Base-by-base conservation (phyloP, 306 rosid species). In the Mucuna pruriens region DNA sequence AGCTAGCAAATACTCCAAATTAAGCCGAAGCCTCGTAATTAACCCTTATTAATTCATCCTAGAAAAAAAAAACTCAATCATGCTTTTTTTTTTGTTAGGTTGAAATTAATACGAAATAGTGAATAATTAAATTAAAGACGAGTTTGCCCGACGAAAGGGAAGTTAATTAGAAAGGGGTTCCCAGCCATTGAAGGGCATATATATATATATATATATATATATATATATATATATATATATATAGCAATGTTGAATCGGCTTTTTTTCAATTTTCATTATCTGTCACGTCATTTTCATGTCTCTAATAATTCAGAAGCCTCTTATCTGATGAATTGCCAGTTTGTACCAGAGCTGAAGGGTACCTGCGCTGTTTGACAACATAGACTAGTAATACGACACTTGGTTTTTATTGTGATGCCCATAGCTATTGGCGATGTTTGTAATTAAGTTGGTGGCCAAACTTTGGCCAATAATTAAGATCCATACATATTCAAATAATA, bases 261-360 rank as follows among this genome's bases (percentile, higher is more conserved):
- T 55, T 79, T 42, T 72, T 49, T 54, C 17, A 62, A 40, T 51
- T 62, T 71, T 42, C 77, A 74, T 67, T 65, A 58, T 11, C 61
- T 74, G 84, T 79, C 81, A 58, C 9, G 87, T 84, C 87, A 20
- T 84, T 73, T 79, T 84, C 87, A 44, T 79, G 86, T 65, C 76
- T 42, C 84, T 66, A 54, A 84, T 79, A 72, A 52, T 77, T 83
- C 83, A 52, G 36, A 77, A 71, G 46, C 36, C 71, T 83, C 71
- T 68, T 69, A 63, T 77, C 86, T 22, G 64, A 78, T 75, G 71
- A 75, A 65, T 74, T 64, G 76, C 71, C 76, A 52, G 17, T 82
- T 66, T 75, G 84, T 55, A 62, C 72, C 55, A 20, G 77, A 39
- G 23, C 63, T 62, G 74, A 69, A 76, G 72, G 62, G 71, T 46